These are phyloP conservation scores for Fusarium stilboides DNA, from an alignment of 2,329 filamentous ascomycete genomes.

Conservation along the genomic window DNA sequence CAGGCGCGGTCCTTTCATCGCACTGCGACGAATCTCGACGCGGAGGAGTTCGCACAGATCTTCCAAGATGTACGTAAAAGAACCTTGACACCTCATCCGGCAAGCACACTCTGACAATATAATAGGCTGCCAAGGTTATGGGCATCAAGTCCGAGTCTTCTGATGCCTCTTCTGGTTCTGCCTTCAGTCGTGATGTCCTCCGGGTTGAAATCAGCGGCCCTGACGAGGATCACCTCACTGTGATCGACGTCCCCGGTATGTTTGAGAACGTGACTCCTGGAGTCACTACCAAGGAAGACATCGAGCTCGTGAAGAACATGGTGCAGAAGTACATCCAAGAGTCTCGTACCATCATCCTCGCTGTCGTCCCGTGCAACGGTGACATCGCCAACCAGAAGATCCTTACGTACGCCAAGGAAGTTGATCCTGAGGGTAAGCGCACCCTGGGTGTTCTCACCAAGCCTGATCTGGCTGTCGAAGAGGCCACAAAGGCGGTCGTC, in stretches of 20 bases:
- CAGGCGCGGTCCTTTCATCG: conserved; percentile 49
- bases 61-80: conserved; percentile 56
- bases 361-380: conserved; percentile 59
- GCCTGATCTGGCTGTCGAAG: conserved; percentile 67
- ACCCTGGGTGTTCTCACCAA: conserved; percentile 71
- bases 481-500: conserved; percentile 55
- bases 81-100: accelerated
- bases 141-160: conserved; percentile 55
- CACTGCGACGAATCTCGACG: conserved; percentile 44
- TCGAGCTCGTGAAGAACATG: conserved; percentile 62
- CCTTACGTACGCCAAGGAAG: conserved; percentile 54
- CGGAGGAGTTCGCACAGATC: conserved; percentile 54
- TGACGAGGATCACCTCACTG: conserved; percentile 62
- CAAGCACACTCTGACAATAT: background rate
- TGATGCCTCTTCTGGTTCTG: conserved; percentile 34
- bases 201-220: conserved; percentile 62
- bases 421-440: conserved; percentile 58
- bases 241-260: conserved; percentile 71
- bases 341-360: conserved; percentile 64
- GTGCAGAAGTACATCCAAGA: conserved; percentile 64
- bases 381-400: conserved; percentile 62
- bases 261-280: conserved; percentile 57
- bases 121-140: conserved; percentile 61
- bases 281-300: conserved; percentile 62
- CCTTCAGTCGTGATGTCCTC: conserved; percentile 64